phyloP scores from a whole-genome alignment of 108 stramenopile genomes.

The Nitzschia sp. region DNA sequence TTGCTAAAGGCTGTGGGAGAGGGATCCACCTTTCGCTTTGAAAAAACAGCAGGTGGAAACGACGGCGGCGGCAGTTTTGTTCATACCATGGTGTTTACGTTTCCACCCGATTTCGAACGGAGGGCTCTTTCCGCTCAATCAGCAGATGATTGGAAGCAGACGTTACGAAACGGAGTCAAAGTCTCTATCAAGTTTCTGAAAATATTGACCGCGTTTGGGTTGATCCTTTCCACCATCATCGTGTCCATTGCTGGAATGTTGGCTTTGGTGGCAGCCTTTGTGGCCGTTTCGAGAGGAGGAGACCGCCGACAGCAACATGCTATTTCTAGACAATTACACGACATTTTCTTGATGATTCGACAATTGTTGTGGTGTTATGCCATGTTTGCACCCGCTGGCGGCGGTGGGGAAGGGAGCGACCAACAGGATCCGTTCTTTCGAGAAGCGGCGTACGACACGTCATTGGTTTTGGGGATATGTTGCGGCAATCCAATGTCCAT shows the following conservation, averaged over 20 bases:
- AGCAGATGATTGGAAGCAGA: slow-evolving; percentile 36
- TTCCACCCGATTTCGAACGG: slow-evolving; percentile 74
- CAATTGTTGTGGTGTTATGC: slow-evolving; percentile 85
- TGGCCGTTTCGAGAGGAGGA: slow-evolving; percentile 67
- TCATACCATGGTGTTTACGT: slow-evolving; percentile 75
- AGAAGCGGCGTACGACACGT: slow-evolving; percentile 77
- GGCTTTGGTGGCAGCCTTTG: slow-evolving; percentile 68
- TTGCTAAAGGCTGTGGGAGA: slow-evolving; percentile 70
- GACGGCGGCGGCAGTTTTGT: no score
- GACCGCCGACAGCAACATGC: slow-evolving; percentile 24
- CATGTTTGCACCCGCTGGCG: slow-evolving; percentile 59
- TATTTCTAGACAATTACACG: slow-evolving; percentile 54
- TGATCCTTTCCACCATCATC: slow-evolving; percentile 75
- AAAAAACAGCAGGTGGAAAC: slow-evolving; percentile 31
- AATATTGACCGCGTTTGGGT: slow-evolving; percentile 76
- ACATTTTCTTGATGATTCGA: slow-evolving; percentile 58
- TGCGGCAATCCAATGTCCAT: slow-evolving; percentile 64
- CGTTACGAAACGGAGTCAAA: slow-evolving; percentile 13
- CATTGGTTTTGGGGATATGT: slow-evolving; percentile 60
- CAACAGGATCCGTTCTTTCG: slow-evolving; percentile 72
- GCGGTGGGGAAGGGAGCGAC: slow-evolving; percentile 28
- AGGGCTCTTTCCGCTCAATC: slow-evolving; percentile 42
- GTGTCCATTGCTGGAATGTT: slow-evolving; percentile 61
- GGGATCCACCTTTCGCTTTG: slow-evolving; percentile 79
- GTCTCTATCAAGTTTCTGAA: slow-evolving; percentile 51